phyloP scores from a whole-genome alignment of 768 basidiomycete genomes.

The Fomitopsis pulvina region DNA sequence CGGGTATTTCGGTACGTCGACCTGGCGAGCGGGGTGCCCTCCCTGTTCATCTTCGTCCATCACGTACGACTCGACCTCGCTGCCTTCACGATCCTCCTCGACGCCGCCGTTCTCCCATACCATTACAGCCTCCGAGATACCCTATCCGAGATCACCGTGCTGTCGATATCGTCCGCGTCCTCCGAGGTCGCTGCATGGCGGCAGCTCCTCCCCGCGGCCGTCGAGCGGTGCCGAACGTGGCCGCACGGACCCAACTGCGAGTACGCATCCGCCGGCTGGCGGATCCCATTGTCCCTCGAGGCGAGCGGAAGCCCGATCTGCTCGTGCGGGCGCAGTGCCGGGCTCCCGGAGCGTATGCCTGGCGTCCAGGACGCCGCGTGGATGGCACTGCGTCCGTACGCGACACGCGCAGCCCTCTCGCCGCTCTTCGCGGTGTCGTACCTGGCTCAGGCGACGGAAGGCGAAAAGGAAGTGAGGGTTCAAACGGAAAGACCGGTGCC shows the following conservation, averaged over 20 bases:
- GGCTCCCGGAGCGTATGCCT: constrained; percentile 26
- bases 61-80: constrained; percentile 40
- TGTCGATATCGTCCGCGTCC: constrained; percentile 9
- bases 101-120: constrained; percentile 41
- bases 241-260: constrained; percentile 40
- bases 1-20: background rate
- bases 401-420: constrained; percentile 43
- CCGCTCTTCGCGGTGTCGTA: constrained; percentile 49
- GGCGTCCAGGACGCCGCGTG: constrained; percentile 29
- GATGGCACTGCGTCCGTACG: constrained; percentile 33
- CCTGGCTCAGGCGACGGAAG: constrained; percentile 22
- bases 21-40: background rate
- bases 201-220: constrained; percentile 41
- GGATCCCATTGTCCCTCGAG: constrained; percentile 33
- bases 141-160: constrained; percentile 21
- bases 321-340: constrained; percentile 40
- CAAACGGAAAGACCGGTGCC: no score
- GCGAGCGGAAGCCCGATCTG: constrained; percentile 38
- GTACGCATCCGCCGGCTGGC: constrained; percentile 27
- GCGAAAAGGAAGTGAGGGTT: no score
- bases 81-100: constrained; percentile 44
- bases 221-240: constrained; percentile 51
- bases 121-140: constrained; percentile 15
- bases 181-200: constrained; percentile 43
- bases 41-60: constrained; percentile 36